A percentile compares a stretch with the other conserved stretches of the same genome.
Evolutionary conservation across 805 yeast genomes (phyloP).

Genomic region (Ogataea glucozyma): DNA sequence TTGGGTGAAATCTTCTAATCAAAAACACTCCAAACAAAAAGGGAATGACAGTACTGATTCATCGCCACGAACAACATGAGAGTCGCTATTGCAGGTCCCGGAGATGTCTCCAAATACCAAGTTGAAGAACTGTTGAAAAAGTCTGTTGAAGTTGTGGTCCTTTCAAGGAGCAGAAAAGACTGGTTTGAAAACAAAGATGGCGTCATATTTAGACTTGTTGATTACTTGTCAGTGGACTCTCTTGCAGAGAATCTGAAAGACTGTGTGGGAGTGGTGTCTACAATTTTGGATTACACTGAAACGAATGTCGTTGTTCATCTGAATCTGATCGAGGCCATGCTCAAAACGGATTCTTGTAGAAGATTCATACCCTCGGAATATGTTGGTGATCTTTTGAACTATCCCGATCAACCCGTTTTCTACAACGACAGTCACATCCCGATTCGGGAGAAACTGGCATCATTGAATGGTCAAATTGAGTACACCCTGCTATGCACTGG

Average conservation of each 20-base stretch:
- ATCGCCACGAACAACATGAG: no score
- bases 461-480: conserved; percentile 2
- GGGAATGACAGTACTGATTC: no score
- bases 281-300: conserved; percentile 2
- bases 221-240: background rate
- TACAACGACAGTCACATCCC: conserved; percentile 5
- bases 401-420: conserved; percentile 3
- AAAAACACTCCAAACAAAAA: no score
- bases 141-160: conserved; percentile 1
- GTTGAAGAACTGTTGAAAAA: conserved; percentile 2
- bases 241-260: background rate
- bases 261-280: conserved; percentile 1
- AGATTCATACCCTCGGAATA: conserved; percentile 4
- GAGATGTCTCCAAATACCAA: conserved; percentile 2
- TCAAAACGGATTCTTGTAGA: background rate
- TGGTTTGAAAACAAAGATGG: conserved; percentile 3
- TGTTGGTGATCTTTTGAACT: conserved; percentile 1
- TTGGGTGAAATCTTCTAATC: no score
- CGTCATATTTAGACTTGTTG: conserved; percentile 1
- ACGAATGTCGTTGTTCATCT: conserved; percentile 1
- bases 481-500: conserved; percentile 3
- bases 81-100: conserved; percentile 2
- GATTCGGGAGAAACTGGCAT: background rate
- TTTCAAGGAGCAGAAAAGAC: conserved; percentile 1
- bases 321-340: conserved; percentile 3